A percentile compares a stretch with the other conserved stretches of the same genome.
Evolutionary conservation across 176 grass and related monocot species (phyloP).

Genomic region (Otatea glauca): DNA sequence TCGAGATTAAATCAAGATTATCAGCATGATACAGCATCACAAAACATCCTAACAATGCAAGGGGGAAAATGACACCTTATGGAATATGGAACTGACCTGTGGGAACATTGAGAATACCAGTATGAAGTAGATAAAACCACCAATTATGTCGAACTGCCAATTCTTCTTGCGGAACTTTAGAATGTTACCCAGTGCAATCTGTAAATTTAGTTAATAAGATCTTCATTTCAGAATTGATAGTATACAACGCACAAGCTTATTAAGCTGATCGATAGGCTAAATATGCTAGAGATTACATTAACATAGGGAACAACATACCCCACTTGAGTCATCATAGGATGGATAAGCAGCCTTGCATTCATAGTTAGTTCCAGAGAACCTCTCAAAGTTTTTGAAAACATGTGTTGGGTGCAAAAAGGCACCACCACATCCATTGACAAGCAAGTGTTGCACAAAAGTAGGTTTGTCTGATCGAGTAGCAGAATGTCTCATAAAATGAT

Average conservation of each 20-base stretch:
- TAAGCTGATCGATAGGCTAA: slow-evolving; percentile 22
- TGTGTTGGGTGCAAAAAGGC: slow-evolving; percentile 97
- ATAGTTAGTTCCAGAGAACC: slow-evolving; percentile 70
- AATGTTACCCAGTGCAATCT: slow-evolving; percentile 95
- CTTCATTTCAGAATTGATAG: slow-evolving; percentile 28
- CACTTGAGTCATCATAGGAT: slow-evolving; percentile 80
- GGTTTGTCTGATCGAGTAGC: slow-evolving; percentile 58
- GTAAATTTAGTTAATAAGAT: slow-evolving; percentile 45
- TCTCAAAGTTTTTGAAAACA: slow-evolving; percentile 83
- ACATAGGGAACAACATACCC: slow-evolving; percentile 54
- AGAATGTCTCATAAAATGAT: slow-evolving; percentile 97
- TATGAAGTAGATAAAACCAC: slow-evolving; percentile 98
- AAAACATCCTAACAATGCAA: slow-evolving; percentile 5
- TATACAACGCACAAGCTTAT: slow-evolving; percentile 20
- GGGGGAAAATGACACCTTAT: slow-evolving; percentile 28
- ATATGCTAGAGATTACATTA: slow-evolving; percentile 23
- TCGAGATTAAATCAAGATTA: slow-evolving; percentile 11
- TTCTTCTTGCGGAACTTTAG: slow-evolving; percentile 97
- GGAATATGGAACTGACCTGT: slow-evolving; percentile 59
- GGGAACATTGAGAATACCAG: slow-evolving; percentile 94
- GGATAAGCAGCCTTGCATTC: slow-evolving; percentile 90
- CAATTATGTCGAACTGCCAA: slow-evolving; percentile 97
- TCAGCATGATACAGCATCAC: slow-evolving; percentile 8
- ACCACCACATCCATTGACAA: slow-evolving; percentile 95
- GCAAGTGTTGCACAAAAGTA: slow-evolving; percentile 75